A percentile compares a stretch with the other conserved stretches of the same genome.
Evolutionary conservation across 257 asterid genomes (phyloP).

Genomic region (Solanum corneliomulleri): DNA sequence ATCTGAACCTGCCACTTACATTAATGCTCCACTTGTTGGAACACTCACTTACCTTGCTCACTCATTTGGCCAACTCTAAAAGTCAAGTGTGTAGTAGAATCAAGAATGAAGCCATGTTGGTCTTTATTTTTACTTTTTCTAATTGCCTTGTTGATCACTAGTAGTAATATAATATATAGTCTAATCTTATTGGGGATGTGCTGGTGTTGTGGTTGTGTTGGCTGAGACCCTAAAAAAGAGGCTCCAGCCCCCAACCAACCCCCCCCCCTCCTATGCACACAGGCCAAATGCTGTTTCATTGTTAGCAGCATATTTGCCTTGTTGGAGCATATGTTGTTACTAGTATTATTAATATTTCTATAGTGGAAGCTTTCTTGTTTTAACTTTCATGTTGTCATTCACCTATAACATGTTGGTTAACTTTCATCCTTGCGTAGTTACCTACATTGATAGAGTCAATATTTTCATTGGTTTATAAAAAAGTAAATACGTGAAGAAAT

Average conservation of each 20-base stretch:
- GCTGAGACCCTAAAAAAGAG: conserved; percentile 5
- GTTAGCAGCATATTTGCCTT: not conserved
- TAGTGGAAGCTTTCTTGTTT: not conserved
- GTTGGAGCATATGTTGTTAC: not conserved
- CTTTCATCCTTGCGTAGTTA: not conserved
- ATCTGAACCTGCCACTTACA: conserved; percentile 94
- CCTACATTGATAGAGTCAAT: not conserved
- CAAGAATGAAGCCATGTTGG: not conserved
- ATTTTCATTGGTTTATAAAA: too few species aligned
- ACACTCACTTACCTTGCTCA: conserved; percentile 79
- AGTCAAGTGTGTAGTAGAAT: not conserved
- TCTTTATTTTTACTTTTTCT: not conserved
- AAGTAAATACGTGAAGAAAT: not conserved
- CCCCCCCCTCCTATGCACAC: not conserved
- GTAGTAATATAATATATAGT: not conserved
- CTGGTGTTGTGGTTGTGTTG: not conserved
- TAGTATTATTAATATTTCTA: not conserved
- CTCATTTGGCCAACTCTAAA: conserved; percentile 79
- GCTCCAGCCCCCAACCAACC: conserved; percentile 1
- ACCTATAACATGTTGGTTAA: not conserved
- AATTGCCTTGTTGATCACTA: not conserved
- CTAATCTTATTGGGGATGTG: not conserved
- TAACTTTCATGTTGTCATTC: not conserved
- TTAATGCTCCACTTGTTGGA: conserved; percentile 92
- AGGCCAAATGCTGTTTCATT: not conserved